Conservation (phyloP, 495 filamentous ascomycete species). For the Trypethelium eluteriae region DNA sequence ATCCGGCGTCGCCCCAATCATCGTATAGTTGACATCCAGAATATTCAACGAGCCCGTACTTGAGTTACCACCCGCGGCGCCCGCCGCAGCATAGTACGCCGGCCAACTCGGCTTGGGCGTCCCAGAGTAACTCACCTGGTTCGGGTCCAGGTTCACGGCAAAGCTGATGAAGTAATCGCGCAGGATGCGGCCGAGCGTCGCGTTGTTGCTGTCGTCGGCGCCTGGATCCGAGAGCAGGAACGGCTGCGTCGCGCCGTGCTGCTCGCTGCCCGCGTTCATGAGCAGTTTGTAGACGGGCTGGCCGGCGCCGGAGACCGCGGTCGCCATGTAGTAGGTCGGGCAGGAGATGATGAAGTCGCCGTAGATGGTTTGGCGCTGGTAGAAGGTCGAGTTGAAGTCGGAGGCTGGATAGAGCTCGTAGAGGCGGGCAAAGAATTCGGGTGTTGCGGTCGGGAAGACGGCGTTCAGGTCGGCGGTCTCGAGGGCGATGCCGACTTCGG, state of each 20-base stretch:
- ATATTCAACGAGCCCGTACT: conserved; percentile 15
- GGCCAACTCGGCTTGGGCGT: conserved; percentile 23
- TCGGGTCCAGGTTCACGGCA: conserved; percentile 24
- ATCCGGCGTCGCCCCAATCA: conserved; percentile 20
- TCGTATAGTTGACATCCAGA: conserved; percentile 22
- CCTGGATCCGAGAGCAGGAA: neutral
- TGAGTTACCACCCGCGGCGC: neutral
- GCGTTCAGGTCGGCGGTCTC: conserved; percentile 18
- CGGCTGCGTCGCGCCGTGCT: conserved; percentile 20
- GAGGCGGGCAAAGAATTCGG: conserved; percentile 24
- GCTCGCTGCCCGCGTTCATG: conserved; percentile 23
- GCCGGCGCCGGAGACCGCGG: conserved; percentile 21
- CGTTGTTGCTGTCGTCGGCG: conserved; percentile 23
- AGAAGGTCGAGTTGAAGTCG: conserved; percentile 26
- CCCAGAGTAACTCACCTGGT: conserved; percentile 16
- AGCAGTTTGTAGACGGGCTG: conserved; percentile 24
- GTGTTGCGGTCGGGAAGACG: conserved; percentile 23
- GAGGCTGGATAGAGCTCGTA: conserved; percentile 23
- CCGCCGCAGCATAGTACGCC: conserved; percentile 12
- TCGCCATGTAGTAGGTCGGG: conserved; percentile 30
- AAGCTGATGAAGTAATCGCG: conserved; percentile 60
- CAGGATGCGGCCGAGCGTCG: conserved; percentile 53
- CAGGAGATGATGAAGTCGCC: conserved; percentile 30
- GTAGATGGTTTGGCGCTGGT: conserved; percentile 22
- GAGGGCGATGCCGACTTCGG: conserved; percentile 13